These are phyloP conservation scores for Lolium perenne DNA, from an alignment of 176 grass and related monocot genomes.

Conservation along the genomic window DNA sequence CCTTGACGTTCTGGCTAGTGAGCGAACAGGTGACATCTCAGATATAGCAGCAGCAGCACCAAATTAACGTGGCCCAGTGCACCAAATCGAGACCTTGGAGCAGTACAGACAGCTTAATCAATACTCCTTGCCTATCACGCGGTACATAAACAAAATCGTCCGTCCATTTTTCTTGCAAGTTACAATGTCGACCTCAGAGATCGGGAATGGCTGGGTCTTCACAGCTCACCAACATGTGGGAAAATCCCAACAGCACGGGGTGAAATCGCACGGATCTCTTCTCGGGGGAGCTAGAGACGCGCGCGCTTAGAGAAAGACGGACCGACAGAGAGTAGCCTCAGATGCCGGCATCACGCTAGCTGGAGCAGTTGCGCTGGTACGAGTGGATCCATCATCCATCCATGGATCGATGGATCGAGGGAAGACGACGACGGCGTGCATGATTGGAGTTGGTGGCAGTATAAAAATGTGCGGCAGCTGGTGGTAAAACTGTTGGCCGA, in stretches of 20 bases:
- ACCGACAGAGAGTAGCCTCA: slow-evolving; percentile 29
- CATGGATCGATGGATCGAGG: not conserved
- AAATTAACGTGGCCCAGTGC: no score
- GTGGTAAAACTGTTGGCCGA: no score
- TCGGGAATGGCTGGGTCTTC: not conserved
- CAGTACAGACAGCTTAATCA: no score
- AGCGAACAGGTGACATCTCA: no score
- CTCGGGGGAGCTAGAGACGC: not conserved
- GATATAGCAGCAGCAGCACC: no score
- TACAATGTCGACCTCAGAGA: not conserved
- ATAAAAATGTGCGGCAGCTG: no score
- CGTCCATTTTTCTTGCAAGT: not conserved
- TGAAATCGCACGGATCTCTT: not conserved
- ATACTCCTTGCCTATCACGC: not conserved
- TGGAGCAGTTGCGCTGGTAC: not conserved
- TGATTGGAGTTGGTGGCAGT: slow-evolving; percentile 11
- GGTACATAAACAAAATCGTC: no score
- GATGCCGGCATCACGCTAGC: slow-evolving; percentile 10
- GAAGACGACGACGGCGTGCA: not conserved
- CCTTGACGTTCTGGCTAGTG: no score
- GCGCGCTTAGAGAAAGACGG: not conserved
- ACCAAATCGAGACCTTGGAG: no score
- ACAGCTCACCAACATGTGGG: not conserved
- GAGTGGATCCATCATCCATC: not conserved
- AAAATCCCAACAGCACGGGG: not conserved